Evolutionary conservation across 2,329 filamentous ascomycete species (phyloP).

Genomic region (Geoglossum cookeanum): DNA sequence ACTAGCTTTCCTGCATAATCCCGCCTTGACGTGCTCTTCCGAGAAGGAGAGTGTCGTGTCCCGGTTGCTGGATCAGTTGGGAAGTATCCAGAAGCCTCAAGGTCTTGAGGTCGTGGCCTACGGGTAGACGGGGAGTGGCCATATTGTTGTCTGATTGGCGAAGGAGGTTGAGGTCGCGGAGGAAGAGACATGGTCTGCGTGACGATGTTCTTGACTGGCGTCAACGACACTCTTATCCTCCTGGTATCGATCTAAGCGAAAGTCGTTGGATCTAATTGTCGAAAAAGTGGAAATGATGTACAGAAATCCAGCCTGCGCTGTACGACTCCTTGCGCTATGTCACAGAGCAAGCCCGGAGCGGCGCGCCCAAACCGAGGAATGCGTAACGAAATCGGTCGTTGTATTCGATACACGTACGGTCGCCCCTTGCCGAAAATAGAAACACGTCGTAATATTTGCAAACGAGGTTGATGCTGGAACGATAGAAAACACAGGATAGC

Average conservation of each 20-base stretch:
- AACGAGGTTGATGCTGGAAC: not conserved
- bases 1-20: conserved; percentile 5
- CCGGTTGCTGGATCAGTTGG: conserved; percentile 3
- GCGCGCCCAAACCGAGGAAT: not conserved
- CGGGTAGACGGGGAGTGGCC: not conserved
- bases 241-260: conserved; percentile 34
- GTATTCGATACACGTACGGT: not conserved
- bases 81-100: conserved; percentile 40
- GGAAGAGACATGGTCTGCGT: conserved; percentile 28
- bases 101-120: conserved; percentile 26
- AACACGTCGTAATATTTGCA: not conserved
- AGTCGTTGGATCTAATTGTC: conserved; percentile 21
- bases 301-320: conserved; percentile 8
- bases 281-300: conserved; percentile 3
- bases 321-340: not conserved
- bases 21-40: conserved; percentile 19
- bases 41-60: conserved; percentile 17
- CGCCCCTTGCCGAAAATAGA: conserved; percentile 2
- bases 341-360: not conserved
- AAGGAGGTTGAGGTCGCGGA: conserved; percentile 38
- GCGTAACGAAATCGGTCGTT: not conserved
- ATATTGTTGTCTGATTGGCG: conserved; percentile 34
- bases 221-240: not conserved
- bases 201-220: not conserved
- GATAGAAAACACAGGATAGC: not conserved